Conservation (phyloP, 148 eudicot genomes). For the Oxyria digyna region DNA sequence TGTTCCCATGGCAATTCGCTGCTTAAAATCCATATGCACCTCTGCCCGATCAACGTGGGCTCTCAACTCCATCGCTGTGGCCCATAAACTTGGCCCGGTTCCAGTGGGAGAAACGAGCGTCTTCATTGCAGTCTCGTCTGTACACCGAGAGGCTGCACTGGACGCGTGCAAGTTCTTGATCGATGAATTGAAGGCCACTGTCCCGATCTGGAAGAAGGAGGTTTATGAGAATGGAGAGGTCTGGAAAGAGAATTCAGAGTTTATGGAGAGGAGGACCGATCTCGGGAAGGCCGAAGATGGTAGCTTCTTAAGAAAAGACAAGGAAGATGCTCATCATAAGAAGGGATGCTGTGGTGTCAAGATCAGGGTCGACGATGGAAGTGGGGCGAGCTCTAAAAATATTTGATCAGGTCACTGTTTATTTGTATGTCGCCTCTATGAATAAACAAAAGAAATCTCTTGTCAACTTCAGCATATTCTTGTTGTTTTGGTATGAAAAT, state of each 20-base stretch:
- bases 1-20: slow-evolving; percentile 75
- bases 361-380: slow-evolving; percentile 19
- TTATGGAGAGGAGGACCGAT: slow-evolving; percentile 41
- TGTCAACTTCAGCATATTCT: neutral
- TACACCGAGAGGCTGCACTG: slow-evolving; percentile 60
- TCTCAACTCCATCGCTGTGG: slow-evolving; percentile 48
- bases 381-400: too few relatives aligned
- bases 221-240: slow-evolving; percentile 80
- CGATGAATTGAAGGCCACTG: slow-evolving; percentile 80
- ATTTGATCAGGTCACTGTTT: neutral
- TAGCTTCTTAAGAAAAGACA: too few relatives aligned
- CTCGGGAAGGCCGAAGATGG: slow-evolving; percentile 17
- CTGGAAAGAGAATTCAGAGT: slow-evolving; percentile 89
- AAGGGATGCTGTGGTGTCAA: slow-evolving; percentile 38
- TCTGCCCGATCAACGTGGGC: slow-evolving; percentile 56
- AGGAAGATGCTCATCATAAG: slow-evolving; percentile 14
- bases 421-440: neutral
- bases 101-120: slow-evolving; percentile 82
- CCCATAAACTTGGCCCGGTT: slow-evolving; percentile 67
- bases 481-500: neutral
- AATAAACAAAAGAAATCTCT: neutral
- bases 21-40: slow-evolving; percentile 56
- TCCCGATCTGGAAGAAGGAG: slow-evolving; percentile 96
- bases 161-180: slow-evolving; percentile 82
- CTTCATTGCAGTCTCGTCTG: slow-evolving; percentile 63